Evolutionary conservation across 2,329 filamentous ascomycete genomes (phyloP), one percentile per base, ranked within the genome.

Genomic region (Aspergillus novofumigatus): DNA sequence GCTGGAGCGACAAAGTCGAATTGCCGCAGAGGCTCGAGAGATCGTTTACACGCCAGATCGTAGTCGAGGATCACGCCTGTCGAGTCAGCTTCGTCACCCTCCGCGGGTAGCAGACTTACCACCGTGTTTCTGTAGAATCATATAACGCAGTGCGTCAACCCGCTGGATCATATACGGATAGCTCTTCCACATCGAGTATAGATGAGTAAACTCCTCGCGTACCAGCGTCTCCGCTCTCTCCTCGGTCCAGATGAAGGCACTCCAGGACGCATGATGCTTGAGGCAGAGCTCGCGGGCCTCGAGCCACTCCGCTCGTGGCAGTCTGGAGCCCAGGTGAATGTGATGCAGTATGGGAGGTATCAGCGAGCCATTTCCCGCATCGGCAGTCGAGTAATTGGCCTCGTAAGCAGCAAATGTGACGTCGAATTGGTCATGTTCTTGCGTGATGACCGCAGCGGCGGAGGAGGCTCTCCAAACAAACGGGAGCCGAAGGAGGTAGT

Each of bases 1-100:
- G 73, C 74, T 0, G 75, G 74, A 0, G 75, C 75, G 11, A 77
- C 74, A 54, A 77, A 77, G 45, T 68, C 67, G 60, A 77, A 78
- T n/a, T 70, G 69, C 6, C 74, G 67, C 23, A 78, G 62, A 2
- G 75, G 75, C 1, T 75, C 75, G 4, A 77, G 63, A 1, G 71
- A 72, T 20, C 75, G 69, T 53, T 68, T 68, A 60, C 75, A 78
- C 25, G 72, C 66, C 14, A 78, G 69, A 52, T 72, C 75, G 67
- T 72, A 73, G 64, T 72, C 74, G 3, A 74, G 51, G 2, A 69
- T 62, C 4, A 59, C 61, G 3, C 67, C 66, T 68, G 23, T 21
- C 21, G 20, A 8, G 20, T 42, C 41, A 42, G n/a, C 41, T 42
- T 5, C 14, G 4, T 20, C 38, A n/a, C n/a, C 3, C 5, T 41